Conservation (phyloP, 768 basidiomycete species). For the Cubamyces lactineus region DNA sequence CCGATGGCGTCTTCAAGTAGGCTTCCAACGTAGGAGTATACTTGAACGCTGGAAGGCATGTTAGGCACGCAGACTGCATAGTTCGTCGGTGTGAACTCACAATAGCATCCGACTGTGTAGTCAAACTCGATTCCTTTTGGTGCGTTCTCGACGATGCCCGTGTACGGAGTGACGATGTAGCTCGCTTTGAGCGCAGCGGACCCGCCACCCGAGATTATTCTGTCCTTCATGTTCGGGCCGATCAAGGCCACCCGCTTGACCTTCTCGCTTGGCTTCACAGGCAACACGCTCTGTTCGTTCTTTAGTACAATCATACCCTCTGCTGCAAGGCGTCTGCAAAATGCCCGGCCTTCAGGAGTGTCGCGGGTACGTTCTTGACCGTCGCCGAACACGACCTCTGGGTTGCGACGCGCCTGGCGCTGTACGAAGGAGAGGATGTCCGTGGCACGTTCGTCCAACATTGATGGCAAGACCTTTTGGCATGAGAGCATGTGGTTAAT, state of each 20-base stretch:
- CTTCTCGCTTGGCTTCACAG: conserved; percentile 41
- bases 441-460: conserved; percentile 53
- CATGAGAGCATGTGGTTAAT: conserved; percentile 45
- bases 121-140: conserved; percentile 52
- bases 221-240: conserved; percentile 68
- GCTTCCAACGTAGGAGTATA: conserved; percentile 73
- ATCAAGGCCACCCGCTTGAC: conserved; percentile 62
- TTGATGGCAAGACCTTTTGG: conserved; percentile 52
- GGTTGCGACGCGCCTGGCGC: conserved; percentile 55
- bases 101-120: conserved; percentile 68
- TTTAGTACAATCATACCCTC: conserved; percentile 70
- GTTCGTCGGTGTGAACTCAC: conserved; percentile 37
- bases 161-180: conserved; percentile 66
- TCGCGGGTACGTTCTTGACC: conserved; percentile 59
- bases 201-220: conserved; percentile 75
- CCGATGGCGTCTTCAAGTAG: conserved; percentile 51
- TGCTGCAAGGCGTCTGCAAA: conserved; percentile 59
- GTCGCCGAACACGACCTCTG: conserved; percentile 65
- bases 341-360: conserved; percentile 51
- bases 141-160: conserved; percentile 56
- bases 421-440: conserved; percentile 61
- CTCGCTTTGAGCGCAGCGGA: conserved; percentile 69
- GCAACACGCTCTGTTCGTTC: conserved; percentile 60
- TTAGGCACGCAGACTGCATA: neutral
- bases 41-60: conserved; percentile 52